Evolutionary conservation across 495 filamentous ascomycete species (phyloP).

Genomic region (Xylaria bambusicola): DNA sequence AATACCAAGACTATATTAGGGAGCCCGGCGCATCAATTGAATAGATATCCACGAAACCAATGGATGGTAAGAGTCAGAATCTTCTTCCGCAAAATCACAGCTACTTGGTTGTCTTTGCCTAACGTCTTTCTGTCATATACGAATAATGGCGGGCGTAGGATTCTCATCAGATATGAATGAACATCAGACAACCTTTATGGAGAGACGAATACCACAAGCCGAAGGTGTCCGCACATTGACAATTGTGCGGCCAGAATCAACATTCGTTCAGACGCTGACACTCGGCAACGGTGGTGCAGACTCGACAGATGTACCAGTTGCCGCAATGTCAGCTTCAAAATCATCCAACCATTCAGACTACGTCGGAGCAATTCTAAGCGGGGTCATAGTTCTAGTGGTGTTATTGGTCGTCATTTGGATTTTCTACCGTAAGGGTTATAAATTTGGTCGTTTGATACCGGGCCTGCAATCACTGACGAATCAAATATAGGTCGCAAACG

Average conservation of each 20-base stretch:
- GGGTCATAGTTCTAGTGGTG: slow-evolving; percentile 12
- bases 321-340: not conserved
- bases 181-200: not conserved
- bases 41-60: too few species aligned
- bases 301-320: not conserved
- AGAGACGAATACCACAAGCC: not conserved
- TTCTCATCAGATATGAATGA: not conserved
- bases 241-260: slow-evolving; percentile 6
- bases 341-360: slow-evolving; percentile 9
- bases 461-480: not conserved
- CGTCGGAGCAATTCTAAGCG: slow-evolving; percentile 23
- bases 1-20: not conserved
- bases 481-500: not conserved
- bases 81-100: not conserved
- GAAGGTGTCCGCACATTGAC: slow-evolving; percentile 17
- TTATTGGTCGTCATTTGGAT: slow-evolving; percentile 19
- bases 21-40: not conserved
- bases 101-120: not conserved
- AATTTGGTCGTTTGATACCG: not conserved
- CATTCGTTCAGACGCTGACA: slow-evolving; percentile 9
- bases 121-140: not conserved
- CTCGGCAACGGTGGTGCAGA: slow-evolving; percentile 9
- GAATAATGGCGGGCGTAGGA: too few species aligned
- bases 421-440: slow-evolving; percentile 11
- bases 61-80: too few species aligned